Percentiles rank a stretch among this genome's conserved stretches.
phyloP scores from a whole-genome alignment of 2,329 filamentous ascomycete species.

The Cadophora sp. region DNA sequence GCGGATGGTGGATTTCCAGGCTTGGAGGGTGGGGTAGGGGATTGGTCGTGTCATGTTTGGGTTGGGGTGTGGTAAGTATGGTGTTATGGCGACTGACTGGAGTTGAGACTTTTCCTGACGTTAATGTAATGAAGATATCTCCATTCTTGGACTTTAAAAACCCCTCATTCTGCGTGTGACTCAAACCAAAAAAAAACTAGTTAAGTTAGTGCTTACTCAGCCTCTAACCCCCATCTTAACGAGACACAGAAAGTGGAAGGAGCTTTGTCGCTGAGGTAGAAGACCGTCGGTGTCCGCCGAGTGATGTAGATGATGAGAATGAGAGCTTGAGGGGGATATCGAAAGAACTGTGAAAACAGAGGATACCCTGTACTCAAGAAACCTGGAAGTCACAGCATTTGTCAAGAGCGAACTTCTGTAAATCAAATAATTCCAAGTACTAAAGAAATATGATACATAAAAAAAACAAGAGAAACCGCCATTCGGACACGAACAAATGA shows the following conservation, averaged over 20 bases:
- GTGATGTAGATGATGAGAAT: not conserved
- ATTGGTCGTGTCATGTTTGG: conserved; percentile 15
- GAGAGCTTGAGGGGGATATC: not conserved
- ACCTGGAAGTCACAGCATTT: no score
- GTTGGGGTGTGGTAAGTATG: not conserved
- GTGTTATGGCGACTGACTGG: not conserved
- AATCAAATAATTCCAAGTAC: no score
- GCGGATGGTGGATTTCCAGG: conserved; percentile 14
- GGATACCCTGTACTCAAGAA: no score
- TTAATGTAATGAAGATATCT: not conserved
- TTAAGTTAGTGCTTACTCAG: not conserved
- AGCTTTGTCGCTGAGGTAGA: not conserved
- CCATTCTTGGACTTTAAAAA: not conserved
- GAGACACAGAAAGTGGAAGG: not conserved
- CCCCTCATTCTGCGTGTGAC: no score
- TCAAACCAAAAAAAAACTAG: not conserved
- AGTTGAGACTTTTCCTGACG: not conserved
- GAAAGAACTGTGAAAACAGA: not conserved
- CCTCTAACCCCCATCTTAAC: not conserved
- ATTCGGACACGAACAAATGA: not conserved
- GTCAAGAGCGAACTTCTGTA: no score
- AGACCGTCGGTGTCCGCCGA: not conserved
- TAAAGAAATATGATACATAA: no score
- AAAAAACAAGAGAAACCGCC: not conserved
- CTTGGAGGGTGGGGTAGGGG: conserved; percentile 19